These are phyloP conservation scores for Leccinum huronense DNA, from an alignment of 1,284 basidiomycete species.

Conservation along the genomic window DNA sequence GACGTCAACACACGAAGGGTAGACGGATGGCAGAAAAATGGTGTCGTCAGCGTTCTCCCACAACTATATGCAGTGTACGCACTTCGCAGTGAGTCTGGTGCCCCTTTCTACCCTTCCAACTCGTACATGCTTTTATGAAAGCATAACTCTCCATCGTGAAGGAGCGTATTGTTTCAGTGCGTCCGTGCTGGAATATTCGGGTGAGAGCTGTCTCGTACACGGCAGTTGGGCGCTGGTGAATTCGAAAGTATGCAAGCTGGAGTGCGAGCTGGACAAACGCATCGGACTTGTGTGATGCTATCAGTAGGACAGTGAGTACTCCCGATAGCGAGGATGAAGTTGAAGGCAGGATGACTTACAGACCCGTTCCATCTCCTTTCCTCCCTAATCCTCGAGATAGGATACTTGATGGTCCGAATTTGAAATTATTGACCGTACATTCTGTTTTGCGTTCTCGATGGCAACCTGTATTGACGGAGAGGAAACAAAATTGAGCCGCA, in stretches of 20 bases:
- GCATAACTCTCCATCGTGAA: conserved; percentile 74
- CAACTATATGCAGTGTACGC: conserved; percentile 8
- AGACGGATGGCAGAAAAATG: not conserved
- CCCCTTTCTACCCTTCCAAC: conserved; percentile 17
- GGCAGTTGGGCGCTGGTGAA: conserved; percentile 77
- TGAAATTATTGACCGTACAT: conserved; percentile 62
- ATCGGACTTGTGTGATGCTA: conserved; percentile 81
- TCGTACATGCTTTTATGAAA: conserved; percentile 47
- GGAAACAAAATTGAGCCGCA: conserved; percentile 73
- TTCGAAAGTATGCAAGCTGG: conserved; percentile 89
- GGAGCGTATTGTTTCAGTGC: conserved; percentile 90
- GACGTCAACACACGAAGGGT: not conserved
- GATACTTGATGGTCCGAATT: conserved; percentile 86
- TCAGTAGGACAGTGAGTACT: conserved; percentile 1
- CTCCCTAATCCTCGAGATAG: conserved; percentile 85
- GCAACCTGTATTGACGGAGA: conserved; percentile 62
- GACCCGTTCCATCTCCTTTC: conserved; percentile 85
- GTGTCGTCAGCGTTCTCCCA: not conserved
- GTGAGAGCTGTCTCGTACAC: conserved; percentile 97
- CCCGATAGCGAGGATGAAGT: not conserved
- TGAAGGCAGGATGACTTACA: conserved; percentile 45
- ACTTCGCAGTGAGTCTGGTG: conserved; percentile 15
- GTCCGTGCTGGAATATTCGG: conserved; percentile 84
- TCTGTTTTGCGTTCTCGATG: conserved; percentile 58
- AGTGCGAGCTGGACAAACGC: conserved; percentile 92